Base-by-base conservation (phyloP, 2,329 filamentous ascomycete genomes). In the Verticillium nubilum region DNA sequence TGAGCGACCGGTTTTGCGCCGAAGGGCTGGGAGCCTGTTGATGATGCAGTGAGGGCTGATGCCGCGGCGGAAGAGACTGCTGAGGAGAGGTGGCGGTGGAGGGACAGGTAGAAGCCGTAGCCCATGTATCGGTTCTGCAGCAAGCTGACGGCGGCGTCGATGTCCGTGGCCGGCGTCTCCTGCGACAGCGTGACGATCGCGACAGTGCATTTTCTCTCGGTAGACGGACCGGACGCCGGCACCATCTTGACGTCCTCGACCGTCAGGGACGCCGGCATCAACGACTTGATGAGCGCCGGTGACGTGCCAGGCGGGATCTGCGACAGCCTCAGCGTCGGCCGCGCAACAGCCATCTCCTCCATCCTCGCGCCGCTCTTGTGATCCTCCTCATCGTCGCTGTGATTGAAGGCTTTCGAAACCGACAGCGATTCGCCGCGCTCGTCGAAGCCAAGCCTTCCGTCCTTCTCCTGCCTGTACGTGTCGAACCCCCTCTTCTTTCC, bases 111-210 rank as follows among this genome's bases (percentile, higher is more conserved):
- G 75, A 89, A 92, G 5, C 93, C 93, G 70, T 86, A 92, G 17
- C 93, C 93, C 17, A 97, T 78, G 70, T 97, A 97, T 65, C 83
- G 86, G 64, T 95, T 92, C 69, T 96, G 91, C 31, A 97, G 76
- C 3, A 84, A 76, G 69, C 87, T 94, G 57, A 96, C 90, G 0
- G 88, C 84, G 4, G 85, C 81, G 68, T 97, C 92, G 58, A 97
- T 93, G 59, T 96, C 91, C 26, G 87, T 89, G 0, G 89, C 89
- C 0, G 92, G 85, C 0, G 92, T 95, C 64, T 95, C 91, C 60
- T 89, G 86, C 1, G 89, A 86, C 29, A 97, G 76, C 0, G 89
- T 92, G 53, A 95, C 89, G 66, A 97, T 91, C 4, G 92, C 92
- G 17, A 90, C 83, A 33, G 86, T 82, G 2, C 88, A 89, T 68